phyloP scores from a whole-genome alignment of 345 rosid genomes.

The Pugionium dolabratum region DNA sequence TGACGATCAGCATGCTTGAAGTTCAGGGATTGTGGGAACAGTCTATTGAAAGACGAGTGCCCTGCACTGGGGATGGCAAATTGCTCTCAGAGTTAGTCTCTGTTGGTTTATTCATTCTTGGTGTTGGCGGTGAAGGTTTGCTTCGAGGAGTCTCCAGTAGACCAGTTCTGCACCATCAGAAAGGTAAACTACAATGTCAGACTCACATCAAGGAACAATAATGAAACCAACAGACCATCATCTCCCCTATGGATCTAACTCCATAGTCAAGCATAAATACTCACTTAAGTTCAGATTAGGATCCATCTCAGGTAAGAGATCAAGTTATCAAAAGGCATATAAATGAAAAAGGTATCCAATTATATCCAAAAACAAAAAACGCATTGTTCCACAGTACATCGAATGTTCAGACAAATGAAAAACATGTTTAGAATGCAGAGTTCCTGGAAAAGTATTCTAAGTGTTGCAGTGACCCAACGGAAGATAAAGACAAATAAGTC shows the following conservation, averaged over 20 bases:
- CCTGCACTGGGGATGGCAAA: constrained; percentile 58
- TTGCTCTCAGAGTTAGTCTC: constrained; percentile 61
- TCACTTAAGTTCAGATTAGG: not conserved
- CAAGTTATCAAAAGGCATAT: not conserved
- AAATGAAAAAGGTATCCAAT: constrained; percentile 1
- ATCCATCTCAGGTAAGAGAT: constrained; percentile 17
- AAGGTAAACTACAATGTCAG: constrained; percentile 35
- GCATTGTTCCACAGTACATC: no score
- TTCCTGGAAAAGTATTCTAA: not conserved
- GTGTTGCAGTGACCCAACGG: not conserved
- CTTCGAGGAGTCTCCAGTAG: constrained; percentile 76
- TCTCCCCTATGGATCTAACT: constrained; percentile 18
- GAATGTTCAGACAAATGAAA: no score
- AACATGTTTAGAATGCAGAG: no score
- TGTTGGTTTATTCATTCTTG: constrained; percentile 59
- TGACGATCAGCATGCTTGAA: constrained; percentile 74
- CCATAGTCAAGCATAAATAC: not conserved
- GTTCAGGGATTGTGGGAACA: constrained; percentile 65
- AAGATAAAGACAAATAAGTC: constrained; percentile 4
- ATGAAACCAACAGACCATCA: constrained; percentile 29
- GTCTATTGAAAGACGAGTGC: constrained; percentile 65
- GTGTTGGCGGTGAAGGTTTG: constrained; percentile 67
- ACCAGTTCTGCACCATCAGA: constrained; percentile 60
- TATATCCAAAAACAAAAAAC: no score
- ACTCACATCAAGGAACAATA: constrained; percentile 47